phyloP scores from a whole-genome alignment of 2,329 filamentous ascomycete species.

The Tolypocladium tropicale region DNA sequence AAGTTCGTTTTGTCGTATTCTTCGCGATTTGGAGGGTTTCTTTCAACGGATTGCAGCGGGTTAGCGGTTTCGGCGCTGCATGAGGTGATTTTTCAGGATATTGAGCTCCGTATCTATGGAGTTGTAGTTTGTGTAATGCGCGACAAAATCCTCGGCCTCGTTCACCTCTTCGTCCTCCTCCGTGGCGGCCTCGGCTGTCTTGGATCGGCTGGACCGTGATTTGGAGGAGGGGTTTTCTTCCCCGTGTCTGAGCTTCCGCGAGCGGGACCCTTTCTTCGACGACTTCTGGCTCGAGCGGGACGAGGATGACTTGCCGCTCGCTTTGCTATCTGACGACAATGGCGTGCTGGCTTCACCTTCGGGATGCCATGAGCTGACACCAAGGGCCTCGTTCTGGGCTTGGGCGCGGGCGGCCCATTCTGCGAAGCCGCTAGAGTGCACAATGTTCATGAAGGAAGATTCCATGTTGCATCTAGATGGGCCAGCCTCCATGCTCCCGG shows the following conservation, averaged over 20 bases:
- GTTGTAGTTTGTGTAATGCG: conserved; percentile 4
- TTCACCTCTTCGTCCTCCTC: conserved; percentile 1
- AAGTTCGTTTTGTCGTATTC: not conserved
- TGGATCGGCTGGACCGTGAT: not conserved
- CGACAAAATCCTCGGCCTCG: conserved; percentile 1
- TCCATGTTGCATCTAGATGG: conserved; percentile 7
- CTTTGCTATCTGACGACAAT: not conserved
- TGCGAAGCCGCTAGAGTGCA: conserved; percentile 4
- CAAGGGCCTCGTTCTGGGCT: conserved; percentile 1
- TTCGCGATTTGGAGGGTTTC: too few relatives aligned
- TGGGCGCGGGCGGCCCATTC: conserved; percentile 8
- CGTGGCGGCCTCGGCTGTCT: not conserved
- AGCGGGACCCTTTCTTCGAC: not conserved
- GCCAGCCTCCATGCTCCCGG: conserved; percentile 3
- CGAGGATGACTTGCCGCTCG: not conserved
- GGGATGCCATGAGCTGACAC: not conserved
- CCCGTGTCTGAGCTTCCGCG: not conserved
- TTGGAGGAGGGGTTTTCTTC: not conserved
- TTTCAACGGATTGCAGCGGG: too few relatives aligned
- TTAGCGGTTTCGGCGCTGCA: conserved; percentile 1
- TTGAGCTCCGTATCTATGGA: conserved; percentile 6
- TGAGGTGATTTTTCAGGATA: conserved; percentile 4
- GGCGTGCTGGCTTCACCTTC: not conserved
- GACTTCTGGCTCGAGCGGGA: not conserved
- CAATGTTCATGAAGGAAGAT: conserved; percentile 5